Evolutionary conservation across 2,329 filamentous ascomycete genomes (phyloP).

Genomic region (Colletotrichum euphorbiae): DNA sequence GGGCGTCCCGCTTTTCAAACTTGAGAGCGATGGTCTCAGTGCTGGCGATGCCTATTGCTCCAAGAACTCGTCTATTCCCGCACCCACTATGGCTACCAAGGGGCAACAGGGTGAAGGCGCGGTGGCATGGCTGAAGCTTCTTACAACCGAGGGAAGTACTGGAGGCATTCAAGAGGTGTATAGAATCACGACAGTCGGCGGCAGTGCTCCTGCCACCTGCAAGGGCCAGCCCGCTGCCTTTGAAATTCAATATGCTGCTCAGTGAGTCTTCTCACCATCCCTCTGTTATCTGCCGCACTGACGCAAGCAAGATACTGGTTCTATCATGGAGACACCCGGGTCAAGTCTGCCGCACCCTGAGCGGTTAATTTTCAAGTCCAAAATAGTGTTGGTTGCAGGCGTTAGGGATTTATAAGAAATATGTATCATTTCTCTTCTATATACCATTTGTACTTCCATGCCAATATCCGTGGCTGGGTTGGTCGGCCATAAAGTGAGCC

Average conservation of each 20-base stretch:
- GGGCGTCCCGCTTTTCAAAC: constrained; percentile 83
- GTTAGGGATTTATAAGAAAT: constrained; percentile 21
- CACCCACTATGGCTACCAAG: constrained; percentile 69
- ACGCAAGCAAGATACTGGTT: constrained; percentile 53
- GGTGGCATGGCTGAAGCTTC: constrained; percentile 85
- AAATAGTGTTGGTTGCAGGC: constrained; percentile 11
- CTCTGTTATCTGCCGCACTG: not conserved
- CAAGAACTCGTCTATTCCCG: constrained; percentile 70
- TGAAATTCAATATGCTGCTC: constrained; percentile 81
- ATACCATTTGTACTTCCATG: constrained; percentile 29
- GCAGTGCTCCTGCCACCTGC: constrained; percentile 80
- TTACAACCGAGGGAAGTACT: constrained; percentile 65
- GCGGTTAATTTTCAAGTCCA: not conserved
- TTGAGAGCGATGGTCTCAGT: constrained; percentile 67
- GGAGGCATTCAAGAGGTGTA: constrained; percentile 80
- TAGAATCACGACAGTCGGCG: constrained; percentile 85
- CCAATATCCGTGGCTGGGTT: not conserved
- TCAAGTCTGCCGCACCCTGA: constrained; percentile 16
- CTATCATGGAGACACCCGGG: constrained; percentile 40
- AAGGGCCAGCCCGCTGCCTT: constrained; percentile 72
- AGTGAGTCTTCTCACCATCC: constrained; percentile 71
- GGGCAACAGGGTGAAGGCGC: constrained; percentile 75
- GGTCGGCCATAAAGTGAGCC: constrained; percentile 13
- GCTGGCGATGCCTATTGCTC: constrained; percentile 72
- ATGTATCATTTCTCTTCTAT: constrained; percentile 18